Evolutionary conservation across 2,329 filamentous ascomycete genomes (phyloP).

Genomic region (Monilinia aucupariae): DNA sequence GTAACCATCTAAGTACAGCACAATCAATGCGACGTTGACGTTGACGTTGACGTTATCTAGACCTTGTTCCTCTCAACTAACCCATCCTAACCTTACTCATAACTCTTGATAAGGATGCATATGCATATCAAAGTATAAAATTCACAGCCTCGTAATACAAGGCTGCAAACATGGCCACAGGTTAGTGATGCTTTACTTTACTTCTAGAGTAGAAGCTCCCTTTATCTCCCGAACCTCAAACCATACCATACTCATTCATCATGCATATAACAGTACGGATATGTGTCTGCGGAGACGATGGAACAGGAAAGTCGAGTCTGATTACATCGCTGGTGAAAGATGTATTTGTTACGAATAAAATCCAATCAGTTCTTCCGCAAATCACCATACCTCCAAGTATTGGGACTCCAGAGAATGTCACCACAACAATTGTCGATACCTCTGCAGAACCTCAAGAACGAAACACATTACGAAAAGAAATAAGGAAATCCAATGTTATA

Average conservation of each 20-base stretch:
- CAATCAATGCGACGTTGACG: no score
- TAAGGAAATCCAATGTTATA: conserved; percentile 95
- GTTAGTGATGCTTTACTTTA: conserved; percentile 20
- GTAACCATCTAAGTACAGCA: no score
- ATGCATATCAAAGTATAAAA: no score
- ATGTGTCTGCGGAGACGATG: conserved; percentile 94
- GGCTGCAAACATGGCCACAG: conserved; percentile 34
- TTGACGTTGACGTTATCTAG: no score
- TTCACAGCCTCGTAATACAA: conserved; percentile 27
- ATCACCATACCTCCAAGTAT: conserved; percentile 92
- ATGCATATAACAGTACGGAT: conserved; percentile 62
- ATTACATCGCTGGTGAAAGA: conserved; percentile 96
- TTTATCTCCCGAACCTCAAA: neutral
- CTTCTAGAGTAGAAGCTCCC: neutral
- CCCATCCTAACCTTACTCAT: no score
- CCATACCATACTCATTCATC: conserved; percentile 12
- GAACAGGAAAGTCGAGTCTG: conserved; percentile 87
- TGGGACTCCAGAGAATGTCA: conserved; percentile 92
- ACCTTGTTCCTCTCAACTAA: neutral
- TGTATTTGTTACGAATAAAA: conserved; percentile 91
- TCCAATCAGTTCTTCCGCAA: conserved; percentile 87
- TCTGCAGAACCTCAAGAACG: conserved; percentile 92
- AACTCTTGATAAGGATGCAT: conserved; percentile 17
- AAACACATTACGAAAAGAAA: conserved; percentile 83
- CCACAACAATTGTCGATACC: conserved; percentile 95